Evolutionary conservation across 495 filamentous ascomycete species (phyloP).

Genomic region (Melanomma pulvis-pyrius): DNA sequence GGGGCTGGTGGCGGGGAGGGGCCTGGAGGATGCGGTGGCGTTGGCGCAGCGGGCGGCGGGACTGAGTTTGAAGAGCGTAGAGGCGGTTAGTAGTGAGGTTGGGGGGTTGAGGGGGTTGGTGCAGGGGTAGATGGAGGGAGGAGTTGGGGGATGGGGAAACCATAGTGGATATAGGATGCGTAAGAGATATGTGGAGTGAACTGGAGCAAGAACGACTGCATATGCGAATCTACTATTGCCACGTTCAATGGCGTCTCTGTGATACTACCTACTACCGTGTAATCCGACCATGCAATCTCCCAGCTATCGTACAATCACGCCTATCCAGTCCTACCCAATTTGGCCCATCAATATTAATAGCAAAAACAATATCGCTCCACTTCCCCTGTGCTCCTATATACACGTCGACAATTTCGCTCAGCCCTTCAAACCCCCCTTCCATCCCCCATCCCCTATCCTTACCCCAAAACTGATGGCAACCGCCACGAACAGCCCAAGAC

Average conservation of each 20-base stretch:
- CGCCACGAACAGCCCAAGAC: conserved; percentile 68
- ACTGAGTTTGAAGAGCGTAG: conserved; percentile 69
- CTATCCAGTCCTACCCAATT: no score
- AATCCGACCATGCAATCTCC: no score
- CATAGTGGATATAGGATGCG: not conserved
- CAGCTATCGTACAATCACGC: no score
- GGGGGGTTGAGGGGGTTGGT: conserved; percentile 27
- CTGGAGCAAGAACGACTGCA: no score
- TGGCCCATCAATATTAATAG: no score
- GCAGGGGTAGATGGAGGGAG: not conserved
- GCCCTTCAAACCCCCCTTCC: conserved; percentile 42
- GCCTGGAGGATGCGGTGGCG: conserved; percentile 54
- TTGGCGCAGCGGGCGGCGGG: conserved; percentile 76
- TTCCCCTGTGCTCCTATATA: not conserved
- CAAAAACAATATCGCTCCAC: no score
- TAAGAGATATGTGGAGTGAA: no score
- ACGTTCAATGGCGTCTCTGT: no score
- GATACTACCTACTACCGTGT: no score
- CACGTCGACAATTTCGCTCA: not conserved
- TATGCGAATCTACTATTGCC: no score
- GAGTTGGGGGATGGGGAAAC: no score
- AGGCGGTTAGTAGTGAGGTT: conserved; percentile 65
- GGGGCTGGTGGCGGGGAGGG: conserved; percentile 57
- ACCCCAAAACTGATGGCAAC: conserved; percentile 78
- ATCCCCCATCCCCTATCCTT: conserved; percentile 48